Conservation (phyloP, 2,329 filamentous ascomycete species). For the Pseudogymnoascus sp. region DNA sequence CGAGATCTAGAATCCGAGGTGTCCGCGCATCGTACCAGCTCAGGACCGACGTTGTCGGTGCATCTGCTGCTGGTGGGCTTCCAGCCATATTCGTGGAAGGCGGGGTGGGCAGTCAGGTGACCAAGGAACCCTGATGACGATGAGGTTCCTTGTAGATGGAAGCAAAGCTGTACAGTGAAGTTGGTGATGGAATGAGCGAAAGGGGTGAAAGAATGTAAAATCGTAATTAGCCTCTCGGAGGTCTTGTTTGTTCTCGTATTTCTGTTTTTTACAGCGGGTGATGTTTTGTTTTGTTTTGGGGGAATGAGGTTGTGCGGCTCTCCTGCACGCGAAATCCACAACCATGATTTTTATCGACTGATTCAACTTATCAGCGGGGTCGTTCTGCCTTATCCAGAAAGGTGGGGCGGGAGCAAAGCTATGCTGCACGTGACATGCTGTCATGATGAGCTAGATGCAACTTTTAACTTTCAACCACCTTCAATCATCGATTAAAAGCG, state of each 20-base stretch:
- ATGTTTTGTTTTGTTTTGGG: slow-evolving; percentile 10
- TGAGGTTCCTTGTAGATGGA: slow-evolving; percentile 8
- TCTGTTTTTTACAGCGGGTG: background rate
- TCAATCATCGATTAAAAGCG: background rate
- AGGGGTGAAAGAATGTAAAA: background rate
- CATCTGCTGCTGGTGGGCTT: slow-evolving; percentile 2
- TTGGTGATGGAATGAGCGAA: background rate
- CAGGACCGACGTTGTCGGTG: slow-evolving; percentile 16
- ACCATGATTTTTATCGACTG: slow-evolving; percentile 1
- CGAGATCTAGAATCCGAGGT: slow-evolving; percentile 52
- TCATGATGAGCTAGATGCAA: background rate
- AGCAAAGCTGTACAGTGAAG: background rate
- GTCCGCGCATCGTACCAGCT: slow-evolving; percentile 37
- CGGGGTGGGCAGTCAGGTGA: slow-evolving; percentile 7
- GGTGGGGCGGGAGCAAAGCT: background rate
- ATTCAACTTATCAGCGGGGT: slow-evolving; percentile 7
- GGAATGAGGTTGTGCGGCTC: slow-evolving; percentile 7
- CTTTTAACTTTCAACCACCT: background rate
- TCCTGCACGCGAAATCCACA: slow-evolving; percentile 9
- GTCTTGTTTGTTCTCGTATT: slow-evolving; percentile 5
- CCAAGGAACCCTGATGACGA: slow-evolving; percentile 4
- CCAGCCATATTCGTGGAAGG: slow-evolving; percentile 8
- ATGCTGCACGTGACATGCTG: background rate
- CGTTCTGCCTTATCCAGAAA: slow-evolving; percentile 6
- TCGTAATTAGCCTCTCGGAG: slow-evolving; percentile 2